Percentiles rank a stretch among this genome's conserved stretches.
Conservation (phyloP, 352 stramenopile species). For the Pythium plurisporium region DNA sequence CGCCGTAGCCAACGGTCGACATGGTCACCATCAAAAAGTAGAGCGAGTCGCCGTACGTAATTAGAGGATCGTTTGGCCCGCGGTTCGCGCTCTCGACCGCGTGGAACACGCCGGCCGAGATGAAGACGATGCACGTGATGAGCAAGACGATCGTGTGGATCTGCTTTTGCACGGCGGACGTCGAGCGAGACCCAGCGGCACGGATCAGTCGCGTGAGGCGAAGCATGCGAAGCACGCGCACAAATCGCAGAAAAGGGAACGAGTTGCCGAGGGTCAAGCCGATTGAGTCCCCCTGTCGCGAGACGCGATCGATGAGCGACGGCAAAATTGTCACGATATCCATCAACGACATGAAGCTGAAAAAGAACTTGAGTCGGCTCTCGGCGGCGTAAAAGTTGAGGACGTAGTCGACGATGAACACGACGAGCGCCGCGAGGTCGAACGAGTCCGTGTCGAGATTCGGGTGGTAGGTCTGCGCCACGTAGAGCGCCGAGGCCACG, state of each 20-base stretch:
- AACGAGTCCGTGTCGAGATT: slow-evolving; percentile 22
- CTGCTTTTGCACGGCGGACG: slow-evolving; percentile 62
- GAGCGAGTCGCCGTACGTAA: slow-evolving; percentile 54
- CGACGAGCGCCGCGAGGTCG: slow-evolving; percentile 34
- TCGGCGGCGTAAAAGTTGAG: slow-evolving; percentile 63
- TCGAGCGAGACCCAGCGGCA: slow-evolving; percentile 35
- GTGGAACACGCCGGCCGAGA: slow-evolving; percentile 55
- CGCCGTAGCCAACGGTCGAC: slow-evolving; percentile 87
- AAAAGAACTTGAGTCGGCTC: slow-evolving; percentile 36
- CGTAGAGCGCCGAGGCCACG: slow-evolving; percentile 44
- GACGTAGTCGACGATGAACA: slow-evolving; percentile 55
- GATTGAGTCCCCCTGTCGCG: slow-evolving; percentile 1
- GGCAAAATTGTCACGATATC: slow-evolving; percentile 60
- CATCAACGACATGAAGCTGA: slow-evolving; percentile 56
- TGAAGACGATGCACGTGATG: slow-evolving; percentile 61
- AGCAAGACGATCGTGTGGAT: slow-evolving; percentile 62
- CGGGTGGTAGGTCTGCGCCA: slow-evolving; percentile 46
- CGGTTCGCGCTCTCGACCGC: slow-evolving; percentile 40
- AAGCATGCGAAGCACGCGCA: slow-evolving; percentile 54
- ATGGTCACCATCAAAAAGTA: slow-evolving; percentile 82
- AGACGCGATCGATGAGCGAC: slow-evolving; percentile 35
- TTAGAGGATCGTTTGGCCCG: slow-evolving; percentile 11
- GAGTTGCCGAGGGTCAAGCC: slow-evolving; percentile 18
- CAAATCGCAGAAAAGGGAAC: slow-evolving; percentile 57
- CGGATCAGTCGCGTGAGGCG: slow-evolving; percentile 48